Evolutionary conservation across 148 eudicot species (phyloP), one percentile per base, ranked within the genome.

Genomic region (Persicaria maculosa): DNA sequence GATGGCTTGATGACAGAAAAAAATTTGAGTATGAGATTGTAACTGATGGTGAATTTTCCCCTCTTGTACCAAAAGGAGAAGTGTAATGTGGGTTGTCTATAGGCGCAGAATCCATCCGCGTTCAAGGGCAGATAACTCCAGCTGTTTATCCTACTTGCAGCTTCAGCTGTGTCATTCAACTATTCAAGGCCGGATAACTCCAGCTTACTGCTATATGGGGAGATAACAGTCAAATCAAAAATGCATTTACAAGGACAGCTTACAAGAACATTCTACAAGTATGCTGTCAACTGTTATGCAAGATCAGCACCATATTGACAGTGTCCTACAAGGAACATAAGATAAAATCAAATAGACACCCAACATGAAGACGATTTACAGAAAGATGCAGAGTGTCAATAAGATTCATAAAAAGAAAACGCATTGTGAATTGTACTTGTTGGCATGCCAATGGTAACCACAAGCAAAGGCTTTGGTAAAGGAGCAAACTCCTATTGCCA

Each of bases 401-500:
- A 22, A 22, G 25, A 22, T 64, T 16, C 19, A 44, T 9, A 17
- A 11, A 36, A 14, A 14, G 46, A 64, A 64, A 64, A 36, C 40
- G 73, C 4, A 17, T 17, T 45, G 73, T 14, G 55, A 9, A 15
- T 52, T 48, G 77, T 88, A 95, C 98, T 83, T 92, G 97, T 86
- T 36, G 98, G 97, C 40, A 97, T 97, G 68, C 98, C 98, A 72
- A 95, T 81, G 76, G 85, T 95, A 74, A 95, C 98, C 68, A 95
- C 98, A 36, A 95, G 89, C 83, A 95, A 85, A 22, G 98, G 98
- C 78, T 86, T 92, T 20, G 93, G 87, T 73, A 95, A 74, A 74
- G 88, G 79, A 65, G 92, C 92, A 84, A 95, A 88, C 88, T 92
- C 98, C 64, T 95, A 88, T 75, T 95, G 98, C 98, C 98, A 95